Conservation (phyloP, 768 basidiomycete species). For the Gyrodon lividus region DNA sequence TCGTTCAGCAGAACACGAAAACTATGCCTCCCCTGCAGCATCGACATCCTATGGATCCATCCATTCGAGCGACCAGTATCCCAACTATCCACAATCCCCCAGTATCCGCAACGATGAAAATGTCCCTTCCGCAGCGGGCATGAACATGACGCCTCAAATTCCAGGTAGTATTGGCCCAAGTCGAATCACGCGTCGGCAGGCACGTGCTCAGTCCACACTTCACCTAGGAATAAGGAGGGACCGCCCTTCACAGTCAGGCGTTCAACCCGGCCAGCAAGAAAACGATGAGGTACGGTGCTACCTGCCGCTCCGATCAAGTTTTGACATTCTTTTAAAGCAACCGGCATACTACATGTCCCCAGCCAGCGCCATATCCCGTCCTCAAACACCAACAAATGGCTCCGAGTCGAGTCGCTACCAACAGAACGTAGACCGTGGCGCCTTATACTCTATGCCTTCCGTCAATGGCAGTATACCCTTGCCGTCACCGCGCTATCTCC, state of each 20-base stretch:
- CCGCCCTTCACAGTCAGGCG: constrained; percentile 16
- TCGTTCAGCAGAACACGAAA: constrained; percentile 39
- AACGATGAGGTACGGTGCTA: constrained; percentile 25
- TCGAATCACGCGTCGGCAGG: constrained; percentile 48
- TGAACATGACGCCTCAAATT: constrained; percentile 39
- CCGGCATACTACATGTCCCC: constrained; percentile 38
- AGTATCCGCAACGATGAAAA: constrained; percentile 28
- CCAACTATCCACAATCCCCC: constrained; percentile 29
- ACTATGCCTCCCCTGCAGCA: constrained; percentile 26
- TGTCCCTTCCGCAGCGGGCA: constrained; percentile 21
- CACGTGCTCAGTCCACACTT: constrained; percentile 34
- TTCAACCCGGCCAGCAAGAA: constrained; percentile 19
- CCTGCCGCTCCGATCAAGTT: background rate
- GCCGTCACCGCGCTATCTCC: constrained; percentile 44
- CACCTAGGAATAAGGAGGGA: constrained; percentile 35
- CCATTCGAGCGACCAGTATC: constrained; percentile 26
- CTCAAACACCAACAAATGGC: constrained; percentile 38
- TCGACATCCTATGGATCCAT: constrained; percentile 22
- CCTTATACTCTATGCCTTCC: constrained; percentile 27
- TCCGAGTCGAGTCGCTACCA: constrained; percentile 33
- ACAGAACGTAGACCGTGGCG: constrained; percentile 31
- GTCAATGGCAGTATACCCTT: constrained; percentile 25
- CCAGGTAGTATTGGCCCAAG: constrained; percentile 53
- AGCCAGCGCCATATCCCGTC: constrained; percentile 36
- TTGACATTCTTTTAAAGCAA: constrained; percentile 21